Evolutionary conservation across 495 filamentous ascomycete genomes (phyloP).

Genomic region (Astrothelium subdiscretum): DNA sequence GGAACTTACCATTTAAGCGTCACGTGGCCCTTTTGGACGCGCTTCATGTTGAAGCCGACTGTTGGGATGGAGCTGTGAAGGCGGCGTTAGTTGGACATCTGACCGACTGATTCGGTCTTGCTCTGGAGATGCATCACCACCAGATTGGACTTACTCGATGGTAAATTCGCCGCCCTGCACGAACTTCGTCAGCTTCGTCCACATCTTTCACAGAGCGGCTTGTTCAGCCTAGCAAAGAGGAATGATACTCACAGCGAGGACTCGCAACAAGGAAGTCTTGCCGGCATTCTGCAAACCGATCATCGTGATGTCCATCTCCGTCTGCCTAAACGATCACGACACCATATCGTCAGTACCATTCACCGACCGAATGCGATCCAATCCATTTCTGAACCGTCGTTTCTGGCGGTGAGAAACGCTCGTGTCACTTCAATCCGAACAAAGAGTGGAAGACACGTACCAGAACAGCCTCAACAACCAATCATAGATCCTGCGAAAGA

Average conservation of each 20-base stretch:
- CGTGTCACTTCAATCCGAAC: neutral
- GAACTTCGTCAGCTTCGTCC: constrained; percentile 12
- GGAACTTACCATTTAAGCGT: constrained; percentile 76
- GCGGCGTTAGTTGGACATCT: constrained; percentile 29
- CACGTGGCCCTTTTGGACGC: constrained; percentile 95
- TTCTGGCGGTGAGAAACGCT: neutral
- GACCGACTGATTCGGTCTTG: neutral
- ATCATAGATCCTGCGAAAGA: constrained; percentile 94
- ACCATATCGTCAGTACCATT: constrained; percentile 17
- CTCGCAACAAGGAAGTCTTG: constrained; percentile 88
- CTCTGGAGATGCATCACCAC: neutral
- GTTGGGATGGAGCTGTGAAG: constrained; percentile 82
- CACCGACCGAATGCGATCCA: neutral
- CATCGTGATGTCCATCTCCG: constrained; percentile 99
- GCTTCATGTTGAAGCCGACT: constrained; percentile 98
- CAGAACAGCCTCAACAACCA: constrained; percentile 96
- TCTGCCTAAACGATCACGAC: constrained; percentile 54
- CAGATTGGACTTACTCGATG: constrained; percentile 67
- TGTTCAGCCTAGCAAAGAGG: constrained; percentile 5
- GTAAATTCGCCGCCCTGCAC: constrained; percentile 92
- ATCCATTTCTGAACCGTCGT: neutral
- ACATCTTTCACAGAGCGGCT: constrained; percentile 14
- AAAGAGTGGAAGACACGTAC: constrained; percentile 45
- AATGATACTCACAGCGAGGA: constrained; percentile 68
- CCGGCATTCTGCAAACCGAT: constrained; percentile 97